Evolutionary conservation across 1,284 basidiomycete species (phyloP).

Genomic region (Kalmanozyma brasiliensis): DNA sequence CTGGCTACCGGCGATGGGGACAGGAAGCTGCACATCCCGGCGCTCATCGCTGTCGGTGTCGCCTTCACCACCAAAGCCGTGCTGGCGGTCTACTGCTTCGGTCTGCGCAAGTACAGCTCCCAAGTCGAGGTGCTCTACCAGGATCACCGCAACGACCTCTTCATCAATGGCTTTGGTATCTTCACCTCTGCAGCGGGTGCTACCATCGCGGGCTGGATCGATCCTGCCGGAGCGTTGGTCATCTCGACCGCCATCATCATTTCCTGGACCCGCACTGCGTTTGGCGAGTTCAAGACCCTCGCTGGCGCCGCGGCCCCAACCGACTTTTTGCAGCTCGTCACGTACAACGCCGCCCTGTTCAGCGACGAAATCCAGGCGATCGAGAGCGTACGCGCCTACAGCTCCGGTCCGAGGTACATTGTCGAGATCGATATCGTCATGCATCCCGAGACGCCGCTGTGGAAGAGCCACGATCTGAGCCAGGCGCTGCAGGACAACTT

Average conservation of each 20-base stretch:
- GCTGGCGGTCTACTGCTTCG: slow-evolving; percentile 86
- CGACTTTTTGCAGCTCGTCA: slow-evolving; percentile 88
- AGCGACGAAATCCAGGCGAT: slow-evolving; percentile 84
- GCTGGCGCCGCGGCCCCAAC: slow-evolving; percentile 90
- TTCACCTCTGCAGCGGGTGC: slow-evolving; percentile 90
- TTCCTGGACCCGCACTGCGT: slow-evolving; percentile 74
- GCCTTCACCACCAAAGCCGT: slow-evolving; percentile 86
- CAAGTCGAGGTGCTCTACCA: slow-evolving; percentile 95
- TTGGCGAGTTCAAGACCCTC: slow-evolving; percentile 81
- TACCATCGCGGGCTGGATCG: slow-evolving; percentile 85
- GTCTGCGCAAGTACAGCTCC: slow-evolving; percentile 80
- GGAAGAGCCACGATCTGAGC: slow-evolving; percentile 90
- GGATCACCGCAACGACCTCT: slow-evolving; percentile 82
- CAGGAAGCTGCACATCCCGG: slow-evolving; percentile 80
- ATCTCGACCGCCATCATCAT: slow-evolving; percentile 81
- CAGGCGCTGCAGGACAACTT: slow-evolving; percentile 94
- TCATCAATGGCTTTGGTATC: slow-evolving; percentile 74
- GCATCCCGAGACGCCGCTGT: slow-evolving; percentile 85
- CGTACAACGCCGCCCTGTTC: slow-evolving; percentile 79
- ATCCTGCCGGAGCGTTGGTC: slow-evolving; percentile 80
- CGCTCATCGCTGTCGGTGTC: slow-evolving; percentile 82
- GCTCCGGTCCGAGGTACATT: slow-evolving; percentile 78
- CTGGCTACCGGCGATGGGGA: slow-evolving; percentile 75
- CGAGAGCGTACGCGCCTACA: slow-evolving; percentile 74
- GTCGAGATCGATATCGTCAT: slow-evolving; percentile 97